Evolutionary conservation across 768 basidiomycete species (phyloP).

Genomic region (Coprinopsis strossmayeri): DNA sequence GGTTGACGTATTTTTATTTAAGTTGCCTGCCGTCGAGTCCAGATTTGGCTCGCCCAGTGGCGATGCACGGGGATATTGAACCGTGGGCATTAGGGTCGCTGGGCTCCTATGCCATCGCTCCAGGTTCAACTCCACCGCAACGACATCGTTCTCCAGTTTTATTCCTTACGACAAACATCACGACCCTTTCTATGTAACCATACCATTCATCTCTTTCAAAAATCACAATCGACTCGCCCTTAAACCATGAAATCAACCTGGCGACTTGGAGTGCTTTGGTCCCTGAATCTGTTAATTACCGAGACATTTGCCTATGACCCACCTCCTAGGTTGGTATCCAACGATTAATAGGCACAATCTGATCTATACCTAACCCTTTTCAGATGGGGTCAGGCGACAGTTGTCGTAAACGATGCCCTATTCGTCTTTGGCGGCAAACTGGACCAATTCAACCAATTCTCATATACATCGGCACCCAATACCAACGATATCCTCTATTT

Average conservation of each 20-base stretch:
- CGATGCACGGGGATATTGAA: too few species aligned
- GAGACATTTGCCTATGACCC: neutral
- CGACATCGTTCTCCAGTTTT: too few species aligned
- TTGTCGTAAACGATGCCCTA: constrained; percentile 50
- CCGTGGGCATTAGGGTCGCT: too few species aligned
- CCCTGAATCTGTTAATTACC: neutral
- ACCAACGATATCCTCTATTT: constrained; percentile 65
- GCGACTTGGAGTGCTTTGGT: neutral
- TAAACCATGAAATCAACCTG: neutral
- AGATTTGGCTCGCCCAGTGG: too few species aligned
- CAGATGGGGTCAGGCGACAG: constrained; percentile 83
- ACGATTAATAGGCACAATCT: too few species aligned
- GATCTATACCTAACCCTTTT: neutral
- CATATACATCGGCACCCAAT: constrained; percentile 72
- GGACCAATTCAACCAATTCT: constrained; percentile 59
- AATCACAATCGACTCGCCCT: neutral
- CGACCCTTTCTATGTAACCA: neutral
- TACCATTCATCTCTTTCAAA: neutral
- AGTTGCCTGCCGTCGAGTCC: too few species aligned
- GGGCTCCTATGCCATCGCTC: too few species aligned
- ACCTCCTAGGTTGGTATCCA: neutral
- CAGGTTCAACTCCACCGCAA: too few species aligned
- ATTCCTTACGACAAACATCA: neutral
- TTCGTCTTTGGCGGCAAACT: constrained; percentile 80
- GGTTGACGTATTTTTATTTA: too few species aligned